Evolutionary conservation across 768 basidiomycete genomes (phyloP).

Genomic region (Hygrocybe coccinea): DNA sequence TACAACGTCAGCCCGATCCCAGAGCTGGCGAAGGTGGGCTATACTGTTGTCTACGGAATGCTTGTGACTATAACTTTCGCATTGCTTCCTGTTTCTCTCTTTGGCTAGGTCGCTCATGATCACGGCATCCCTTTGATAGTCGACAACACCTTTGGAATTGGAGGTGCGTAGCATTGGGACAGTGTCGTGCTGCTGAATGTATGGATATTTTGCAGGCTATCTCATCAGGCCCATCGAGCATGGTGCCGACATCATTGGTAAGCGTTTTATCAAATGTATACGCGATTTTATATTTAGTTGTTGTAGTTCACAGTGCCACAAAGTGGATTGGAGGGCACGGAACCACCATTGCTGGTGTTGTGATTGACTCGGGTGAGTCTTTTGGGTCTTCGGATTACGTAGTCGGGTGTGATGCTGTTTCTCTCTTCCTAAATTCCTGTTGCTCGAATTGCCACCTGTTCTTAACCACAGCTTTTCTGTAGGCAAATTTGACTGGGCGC

Average conservation of each 20-base stretch:
- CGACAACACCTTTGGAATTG: conserved; percentile 76
- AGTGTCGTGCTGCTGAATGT: neutral
- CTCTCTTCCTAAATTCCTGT: neutral
- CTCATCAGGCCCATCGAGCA: conserved; percentile 63
- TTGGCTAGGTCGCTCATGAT: conserved; percentile 58
- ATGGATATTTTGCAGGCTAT: conserved; percentile 39
- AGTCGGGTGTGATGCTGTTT: neutral
- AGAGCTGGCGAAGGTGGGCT: conserved; percentile 57
- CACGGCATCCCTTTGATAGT: conserved; percentile 73
- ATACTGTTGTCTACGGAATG: neutral
- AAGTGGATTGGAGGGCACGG: conserved; percentile 86
- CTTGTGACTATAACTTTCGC: neutral
- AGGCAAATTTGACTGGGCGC: conserved; percentile 71
- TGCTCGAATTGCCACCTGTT: neutral
- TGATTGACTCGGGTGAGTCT: conserved; percentile 59
- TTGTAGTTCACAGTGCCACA: conserved; percentile 64
- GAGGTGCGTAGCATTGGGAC: conserved; percentile 33
- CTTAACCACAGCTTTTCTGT: conserved; percentile 8
- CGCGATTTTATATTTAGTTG: neutral
- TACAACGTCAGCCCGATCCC: conserved; percentile 64
- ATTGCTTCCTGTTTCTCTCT: neutral
- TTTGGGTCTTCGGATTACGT: neutral
- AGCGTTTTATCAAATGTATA: conserved; percentile 12
- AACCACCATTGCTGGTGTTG: conserved; percentile 71
- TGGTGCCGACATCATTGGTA: conserved; percentile 73